These are phyloP conservation scores for Haberlea rhodopensis DNA, from an alignment of 257 asterid species.

Conservation along the genomic window DNA sequence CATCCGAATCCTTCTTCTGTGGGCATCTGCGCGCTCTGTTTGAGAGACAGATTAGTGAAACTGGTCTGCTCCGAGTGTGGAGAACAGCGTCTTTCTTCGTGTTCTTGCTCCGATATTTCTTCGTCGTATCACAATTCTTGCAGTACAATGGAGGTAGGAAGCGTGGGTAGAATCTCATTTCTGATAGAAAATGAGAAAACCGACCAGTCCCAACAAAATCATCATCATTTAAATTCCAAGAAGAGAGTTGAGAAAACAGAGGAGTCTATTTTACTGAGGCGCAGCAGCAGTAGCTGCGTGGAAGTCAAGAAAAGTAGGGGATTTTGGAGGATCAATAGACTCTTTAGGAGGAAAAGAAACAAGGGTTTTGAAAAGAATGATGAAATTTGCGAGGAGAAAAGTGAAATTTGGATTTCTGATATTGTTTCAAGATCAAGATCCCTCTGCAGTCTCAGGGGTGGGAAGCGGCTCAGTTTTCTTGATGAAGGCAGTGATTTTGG, in stretches of 20 bases:
- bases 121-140: constrained; percentile 66
- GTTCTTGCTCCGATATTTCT: constrained; percentile 80
- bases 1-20: constrained; percentile 66
- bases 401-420: constrained; percentile 61
- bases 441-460: constrained; percentile 74
- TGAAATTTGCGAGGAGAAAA: constrained; percentile 40
- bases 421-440: constrained; percentile 75
- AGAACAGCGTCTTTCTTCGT: constrained; percentile 78
- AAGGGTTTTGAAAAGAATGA: constrained; percentile 36
- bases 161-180: constrained; percentile 77
- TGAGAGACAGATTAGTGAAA: constrained; percentile 67
- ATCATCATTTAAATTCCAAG: constrained; percentile 22
- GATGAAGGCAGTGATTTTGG: constrained; percentile 59
- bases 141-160: constrained; percentile 61
- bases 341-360: constrained; percentile 54
- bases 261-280: constrained; percentile 51
- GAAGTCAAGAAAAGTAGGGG: constrained; percentile 72
- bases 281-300: constrained; percentile 83
- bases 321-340: constrained; percentile 73
- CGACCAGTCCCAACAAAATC: constrained; percentile 19
- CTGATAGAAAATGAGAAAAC: constrained; percentile 69
- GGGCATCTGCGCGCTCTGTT: constrained; percentile 76
- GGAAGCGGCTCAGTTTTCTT: constrained; percentile 32
- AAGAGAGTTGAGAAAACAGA: constrained; percentile 39
- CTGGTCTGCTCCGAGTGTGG: constrained; percentile 90